Base-by-base conservation (phyloP, 805 yeast species). In the Lachancea fermentati region DNA sequence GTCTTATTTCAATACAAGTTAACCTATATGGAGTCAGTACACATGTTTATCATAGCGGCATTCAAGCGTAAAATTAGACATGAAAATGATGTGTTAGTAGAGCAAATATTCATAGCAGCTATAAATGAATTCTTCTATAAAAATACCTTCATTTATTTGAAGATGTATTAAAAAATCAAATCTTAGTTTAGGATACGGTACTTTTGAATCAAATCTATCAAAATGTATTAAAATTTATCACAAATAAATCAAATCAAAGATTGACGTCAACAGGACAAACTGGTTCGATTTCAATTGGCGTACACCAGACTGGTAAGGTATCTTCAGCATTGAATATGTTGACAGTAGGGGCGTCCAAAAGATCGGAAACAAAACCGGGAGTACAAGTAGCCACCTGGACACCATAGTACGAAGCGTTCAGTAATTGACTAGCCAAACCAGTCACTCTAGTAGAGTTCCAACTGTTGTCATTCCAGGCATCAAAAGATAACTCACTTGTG, bases 361-460 rank as follows among this genome's bases (percentile, higher is more conserved):
- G 36, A 24, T 36, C 43, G 16, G 50, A 22, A 8, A 37, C 19
- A 19, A 47, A 38, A 19, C 45, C 47, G 15, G 43, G 43, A 32
- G 31, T 44, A 32, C 50, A 47, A 19, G 36, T 30, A n/a, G 50
- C 50, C 24, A 43, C 37, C 36, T 44, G 50, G 22, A 47, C 46
- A 29, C 48, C 50, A 22, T 37, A 42, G 25, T 39, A 43, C 4
- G 48, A 31, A 29, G 50, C 37, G 19, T 47, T 42, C 22, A 47
- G 30, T 33, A 47, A 26, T 19, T 47, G 50, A 31, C 37, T 36
- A 7, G 46, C 46, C 31, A 47, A 34, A 2, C 42, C 48, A 11
- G 40, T 39, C 15, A 37, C 44, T 22, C 34, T 36, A 2, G 45
- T 30, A 13, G 39, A 15, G 34, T 47, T 44, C 18, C 15, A 14